Evolutionary conservation across 371 early-diverging fungal species (phyloP).

Genomic region (Syncephalis fuscata): DNA sequence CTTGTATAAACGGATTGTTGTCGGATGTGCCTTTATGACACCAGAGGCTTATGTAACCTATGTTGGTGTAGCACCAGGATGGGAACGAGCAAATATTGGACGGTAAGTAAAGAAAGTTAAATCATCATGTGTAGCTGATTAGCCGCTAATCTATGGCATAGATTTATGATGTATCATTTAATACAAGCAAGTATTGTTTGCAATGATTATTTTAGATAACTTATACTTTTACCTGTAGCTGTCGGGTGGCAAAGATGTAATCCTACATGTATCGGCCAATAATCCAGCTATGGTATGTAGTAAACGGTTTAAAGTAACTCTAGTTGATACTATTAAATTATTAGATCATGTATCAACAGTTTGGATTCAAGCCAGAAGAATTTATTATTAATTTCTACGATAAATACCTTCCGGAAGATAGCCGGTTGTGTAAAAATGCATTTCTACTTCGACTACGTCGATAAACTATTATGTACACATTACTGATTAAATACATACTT

Average conservation of each 20-base stretch:
- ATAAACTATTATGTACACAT: conserved; percentile 7
- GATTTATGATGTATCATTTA: conserved; percentile 72
- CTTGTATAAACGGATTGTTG: conserved; percentile 53
- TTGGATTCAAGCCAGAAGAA: conserved; percentile 90
- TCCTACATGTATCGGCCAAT: conserved; percentile 85
- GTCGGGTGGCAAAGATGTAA: conserved; percentile 60
- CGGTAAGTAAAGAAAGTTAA: conserved; percentile 21
- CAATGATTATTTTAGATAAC: not conserved
- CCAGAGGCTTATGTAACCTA: conserved; percentile 88
- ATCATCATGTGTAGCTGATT: no score
- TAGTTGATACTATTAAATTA: no score
- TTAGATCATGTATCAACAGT: conserved; percentile 77
- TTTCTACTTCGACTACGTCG: conserved; percentile 70
- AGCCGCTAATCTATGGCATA: conserved; percentile 4
- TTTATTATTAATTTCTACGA: conserved; percentile 84
- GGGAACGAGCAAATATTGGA: conserved; percentile 73
- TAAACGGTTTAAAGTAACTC: not conserved
- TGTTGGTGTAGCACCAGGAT: conserved; percentile 71
- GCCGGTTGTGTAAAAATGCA: conserved; percentile 68
- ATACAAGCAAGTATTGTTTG: conserved; percentile 33
- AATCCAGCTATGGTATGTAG: conserved; percentile 75
- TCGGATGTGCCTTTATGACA: conserved; percentile 88
- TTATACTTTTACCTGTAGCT: conserved; percentile 15
- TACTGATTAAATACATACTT: no score
- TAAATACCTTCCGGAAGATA: conserved; percentile 68